These are phyloP conservation scores for Tetrahymena borealis DNA, from an alignment of 73 alveolate species.

Conservation along the genomic window DNA sequence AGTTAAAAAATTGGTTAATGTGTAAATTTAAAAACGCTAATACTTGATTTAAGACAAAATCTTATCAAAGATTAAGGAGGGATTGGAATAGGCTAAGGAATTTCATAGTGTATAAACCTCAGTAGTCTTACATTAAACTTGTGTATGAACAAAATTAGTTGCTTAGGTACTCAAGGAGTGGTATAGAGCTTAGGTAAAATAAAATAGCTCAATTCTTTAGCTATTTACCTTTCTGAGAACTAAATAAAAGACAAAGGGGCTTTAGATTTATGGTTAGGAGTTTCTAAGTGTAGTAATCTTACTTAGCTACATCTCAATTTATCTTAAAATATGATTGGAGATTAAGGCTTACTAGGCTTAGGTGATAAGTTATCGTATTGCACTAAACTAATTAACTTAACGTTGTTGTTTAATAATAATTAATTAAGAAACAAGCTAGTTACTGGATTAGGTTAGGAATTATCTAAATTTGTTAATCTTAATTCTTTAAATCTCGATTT, in stretches of 20 bases:
- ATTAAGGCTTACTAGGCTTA: not conserved
- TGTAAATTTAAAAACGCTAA: no score
- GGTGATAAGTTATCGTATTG: not conserved
- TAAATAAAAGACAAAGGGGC: not conserved
- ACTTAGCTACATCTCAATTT: no score
- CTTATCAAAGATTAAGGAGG: not conserved
- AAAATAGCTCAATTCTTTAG: not conserved
- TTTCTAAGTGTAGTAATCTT: not conserved
- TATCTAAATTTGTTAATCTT: not conserved
- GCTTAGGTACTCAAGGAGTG: not conserved
- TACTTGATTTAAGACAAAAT: not conserved
- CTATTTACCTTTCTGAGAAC: not conserved
- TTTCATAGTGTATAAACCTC: not conserved
- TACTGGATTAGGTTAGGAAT: not conserved
- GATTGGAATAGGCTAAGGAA: not conserved
- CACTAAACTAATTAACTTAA: no score
- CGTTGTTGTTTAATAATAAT: no score
- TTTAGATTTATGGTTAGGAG: not conserved
- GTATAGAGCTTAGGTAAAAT: not conserved
- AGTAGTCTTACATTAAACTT: no score
- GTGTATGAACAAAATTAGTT: no score
- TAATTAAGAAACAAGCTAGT: not conserved
- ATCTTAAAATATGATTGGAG: not conserved
- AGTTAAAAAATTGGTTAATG: not conserved
- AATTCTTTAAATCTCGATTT: not conserved